Conservation (phyloP, 805 yeast genomes). For the Candida orba region DNA sequence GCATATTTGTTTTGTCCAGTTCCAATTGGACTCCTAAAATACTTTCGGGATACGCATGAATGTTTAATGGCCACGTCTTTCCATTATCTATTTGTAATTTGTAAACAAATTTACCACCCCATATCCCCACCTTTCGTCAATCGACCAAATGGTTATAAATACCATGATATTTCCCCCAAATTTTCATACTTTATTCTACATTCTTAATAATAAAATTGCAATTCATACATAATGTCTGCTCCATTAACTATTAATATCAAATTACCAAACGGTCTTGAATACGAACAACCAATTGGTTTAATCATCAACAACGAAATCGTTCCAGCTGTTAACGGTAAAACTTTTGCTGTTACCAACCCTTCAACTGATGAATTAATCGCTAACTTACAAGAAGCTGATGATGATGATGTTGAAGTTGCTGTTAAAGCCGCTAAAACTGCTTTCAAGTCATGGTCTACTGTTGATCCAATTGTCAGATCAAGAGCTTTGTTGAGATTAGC, state of each 20-base stretch:
- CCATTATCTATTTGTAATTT: too few relatives aligned
- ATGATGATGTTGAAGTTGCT: conserved; percentile 61
- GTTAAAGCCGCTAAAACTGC: conserved; percentile 63
- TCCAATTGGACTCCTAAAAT: too few relatives aligned
- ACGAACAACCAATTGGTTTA: conserved; percentile 80
- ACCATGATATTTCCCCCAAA: not conserved
- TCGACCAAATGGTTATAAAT: not conserved
- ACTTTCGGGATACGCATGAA: too few relatives aligned
- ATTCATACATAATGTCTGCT: conserved; percentile 4
- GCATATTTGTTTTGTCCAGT: too few relatives aligned
- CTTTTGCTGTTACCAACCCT: conserved; percentile 50
- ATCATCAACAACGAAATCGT: conserved; percentile 85
- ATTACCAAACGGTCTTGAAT: conserved; percentile 58
- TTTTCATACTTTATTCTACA: not conserved
- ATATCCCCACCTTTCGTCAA: too few relatives aligned
- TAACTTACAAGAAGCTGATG: conserved; percentile 50
- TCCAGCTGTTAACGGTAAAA: conserved; percentile 38
- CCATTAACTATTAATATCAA: conserved; percentile 34
- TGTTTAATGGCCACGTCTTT: too few relatives aligned
- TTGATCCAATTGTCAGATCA: conserved; percentile 52
- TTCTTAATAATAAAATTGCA: not conserved
- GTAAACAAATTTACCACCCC: too few relatives aligned
- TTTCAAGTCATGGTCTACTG: conserved; percentile 52
- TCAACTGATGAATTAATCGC: conserved; percentile 57
- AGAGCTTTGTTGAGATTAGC: conserved; percentile 52